Percentiles rank a stretch among this genome's conserved stretches.
phyloP scores from a whole-genome alignment of 495 filamentous ascomycete species.

The Massariosphaeria phaeospora region DNA sequence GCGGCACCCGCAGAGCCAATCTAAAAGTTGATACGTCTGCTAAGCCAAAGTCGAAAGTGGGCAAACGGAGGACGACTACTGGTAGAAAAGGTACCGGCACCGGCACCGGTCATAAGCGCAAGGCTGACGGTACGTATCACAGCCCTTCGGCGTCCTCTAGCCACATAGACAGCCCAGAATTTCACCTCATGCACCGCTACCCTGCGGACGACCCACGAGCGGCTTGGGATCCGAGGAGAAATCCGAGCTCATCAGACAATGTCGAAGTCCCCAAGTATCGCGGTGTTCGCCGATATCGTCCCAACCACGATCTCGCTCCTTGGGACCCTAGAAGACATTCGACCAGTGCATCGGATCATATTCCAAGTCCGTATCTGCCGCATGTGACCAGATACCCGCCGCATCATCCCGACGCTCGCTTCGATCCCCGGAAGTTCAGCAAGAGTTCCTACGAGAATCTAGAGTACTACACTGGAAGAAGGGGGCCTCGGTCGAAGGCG shows the following conservation, averaged over 20 bases:
- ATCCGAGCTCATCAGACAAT: background rate
- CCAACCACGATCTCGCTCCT: background rate
- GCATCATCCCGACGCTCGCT: slow-evolving; percentile 2
- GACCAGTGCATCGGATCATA: slow-evolving; percentile 4
- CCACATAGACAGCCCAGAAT: background rate
- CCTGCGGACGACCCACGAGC: too few relatives aligned
- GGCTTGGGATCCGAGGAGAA: too few relatives aligned
- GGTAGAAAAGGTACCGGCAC: background rate
- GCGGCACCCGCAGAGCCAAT: background rate
- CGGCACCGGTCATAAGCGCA: background rate
- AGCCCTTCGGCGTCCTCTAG: background rate
- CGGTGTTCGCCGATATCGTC: background rate
- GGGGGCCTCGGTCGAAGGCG: background rate
- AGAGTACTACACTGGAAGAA: slow-evolving; percentile 3
- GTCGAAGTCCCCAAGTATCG: background rate
- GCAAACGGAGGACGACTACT: background rate
- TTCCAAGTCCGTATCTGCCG: slow-evolving; percentile 5
- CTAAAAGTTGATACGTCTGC: background rate
- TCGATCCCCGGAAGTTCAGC: slow-evolving; percentile 3
- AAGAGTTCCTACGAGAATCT: slow-evolving; percentile 2
- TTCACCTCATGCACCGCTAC: background rate
- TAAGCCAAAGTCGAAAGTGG: background rate
- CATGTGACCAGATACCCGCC: background rate
- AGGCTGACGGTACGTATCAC: background rate
- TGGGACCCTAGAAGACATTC: background rate